Evolutionary conservation across 2,329 filamentous ascomycete species (phyloP), one percentile per base, ranked within the genome.

Genomic region (Pyrenophora graminea): DNA sequence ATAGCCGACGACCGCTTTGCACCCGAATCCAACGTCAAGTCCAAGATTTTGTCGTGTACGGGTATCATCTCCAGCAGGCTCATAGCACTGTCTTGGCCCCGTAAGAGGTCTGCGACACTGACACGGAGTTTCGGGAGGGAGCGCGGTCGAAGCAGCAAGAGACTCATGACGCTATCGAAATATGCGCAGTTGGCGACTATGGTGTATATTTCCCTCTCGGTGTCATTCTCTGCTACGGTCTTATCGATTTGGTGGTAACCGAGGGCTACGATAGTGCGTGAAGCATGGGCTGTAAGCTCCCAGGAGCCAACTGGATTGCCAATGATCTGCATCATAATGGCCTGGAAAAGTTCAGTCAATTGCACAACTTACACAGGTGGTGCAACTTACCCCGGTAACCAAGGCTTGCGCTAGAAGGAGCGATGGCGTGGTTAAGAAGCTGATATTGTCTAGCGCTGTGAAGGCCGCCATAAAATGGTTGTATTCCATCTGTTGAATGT

Each of bases 281-380:
- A 70, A n/a, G 68, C 69, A 37, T 66, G 57, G 6, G 68, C 58
- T 12, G 60, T 68, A 4, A 72, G 59, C 15, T 61, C 61, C 68
- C 67, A 72, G 36, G 67, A 70, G 18, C 58, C 64, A 12, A 57
- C 56, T 2, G 68, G 63, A n/a, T 72, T 70, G 2, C 69, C 69
- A 6, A 70, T 59, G 10, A 70, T 65, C 39, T 71, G 67, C 62
- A 70, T 66, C 40, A 70, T 58, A 34, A 67, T 59, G 30, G 64
- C 63, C 62, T 68, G 21, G n/a, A 15, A n/a, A 32, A 12, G 4
- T 1, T 51, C n/a, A 53, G 45, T 44, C 12, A 19, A 32, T 18
- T 12, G 18, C n/a, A 18, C 8, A 15, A 17, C 5, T 33, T 31
- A 19, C 1, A 9, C 3, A 30, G 5, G 15, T 5, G 17, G 1